Base-by-base conservation (phyloP, 2,329 filamentous ascomycete genomes). In the Ambrosiella xylebori region DNA sequence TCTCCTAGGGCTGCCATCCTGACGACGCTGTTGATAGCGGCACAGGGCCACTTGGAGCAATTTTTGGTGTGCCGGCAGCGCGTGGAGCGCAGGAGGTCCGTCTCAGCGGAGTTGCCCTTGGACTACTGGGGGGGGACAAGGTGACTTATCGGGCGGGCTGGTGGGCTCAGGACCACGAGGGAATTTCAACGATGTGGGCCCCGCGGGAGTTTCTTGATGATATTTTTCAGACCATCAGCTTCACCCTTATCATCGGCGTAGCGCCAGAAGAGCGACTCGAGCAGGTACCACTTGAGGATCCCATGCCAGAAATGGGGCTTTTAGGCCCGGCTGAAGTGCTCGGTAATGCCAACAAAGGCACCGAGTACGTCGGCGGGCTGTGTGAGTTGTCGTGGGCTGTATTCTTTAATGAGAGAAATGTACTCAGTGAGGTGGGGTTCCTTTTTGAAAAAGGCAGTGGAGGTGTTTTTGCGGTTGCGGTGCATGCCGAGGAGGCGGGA, bases 331-430 rank as follows among this genome's bases (percentile, higher is more conserved):
- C 38, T 40, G 5, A 58, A 37, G 12, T 50, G 39, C 6, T 19
- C 40, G 6, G 40, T 58, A 1, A 61, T 54, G 5, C 61, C 61
- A 3, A 54, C 56, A 54, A 62, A 62, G 2, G 61, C 61, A 12
- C 56, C 38, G 1, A 61, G 53, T 11, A 62, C 50, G 39, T 62
- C 61, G 1, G n/a, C 49, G 6, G 39, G 15, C 11, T 40, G 49
- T 7, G 56, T 61, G 15, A 62, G 56, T 41, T 59, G 39, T 4
- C 70, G 66, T 6, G 69, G 64, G 0, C 68, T 68, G 61, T 72
- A 68, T 61, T 71, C 69, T 56, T 71, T 68, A 1, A 71, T 68
- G 15, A 70, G 68, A 5, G 68, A 68, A 1, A 69, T 67, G 65
- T 71, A 71, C 61, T 71, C 69, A n/a, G 68, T 66, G 44, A 71